Evolutionary conservation across 176 grass and related monocot species (phyloP).

Genomic region (Paspalum notatum): DNA sequence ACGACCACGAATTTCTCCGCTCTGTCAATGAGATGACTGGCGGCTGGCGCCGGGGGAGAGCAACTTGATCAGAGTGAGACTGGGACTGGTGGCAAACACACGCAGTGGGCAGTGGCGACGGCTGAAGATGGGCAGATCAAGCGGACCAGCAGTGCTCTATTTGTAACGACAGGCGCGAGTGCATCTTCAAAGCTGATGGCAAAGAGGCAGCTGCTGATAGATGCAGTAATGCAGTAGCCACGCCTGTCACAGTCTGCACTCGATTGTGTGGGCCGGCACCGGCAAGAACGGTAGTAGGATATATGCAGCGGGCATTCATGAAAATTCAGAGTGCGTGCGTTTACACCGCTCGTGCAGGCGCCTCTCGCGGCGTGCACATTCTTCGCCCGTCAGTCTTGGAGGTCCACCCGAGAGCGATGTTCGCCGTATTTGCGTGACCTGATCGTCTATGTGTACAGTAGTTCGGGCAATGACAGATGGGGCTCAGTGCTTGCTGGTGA

Average conservation of each 20-base stretch:
- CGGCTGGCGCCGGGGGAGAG: background rate
- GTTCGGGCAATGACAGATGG: background rate
- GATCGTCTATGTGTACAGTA: background rate
- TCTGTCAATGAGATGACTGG: background rate
- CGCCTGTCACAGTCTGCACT: no score
- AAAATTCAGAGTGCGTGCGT: background rate
- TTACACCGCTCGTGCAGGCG: background rate
- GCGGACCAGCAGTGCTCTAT: background rate
- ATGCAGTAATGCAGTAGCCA: background rate
- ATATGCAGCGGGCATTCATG: background rate
- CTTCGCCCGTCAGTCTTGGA: background rate
- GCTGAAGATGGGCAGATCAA: background rate
- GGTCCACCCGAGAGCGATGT: conserved; percentile 1
- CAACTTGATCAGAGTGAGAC: background rate
- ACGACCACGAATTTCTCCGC: background rate
- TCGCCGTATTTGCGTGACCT: background rate
- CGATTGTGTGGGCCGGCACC: background rate
- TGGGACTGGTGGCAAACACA: background rate
- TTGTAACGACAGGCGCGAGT: background rate
- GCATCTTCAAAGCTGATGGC: background rate
- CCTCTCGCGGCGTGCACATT: background rate
- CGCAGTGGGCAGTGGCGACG: background rate
- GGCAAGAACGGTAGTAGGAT: background rate
- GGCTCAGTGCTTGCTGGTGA: background rate
- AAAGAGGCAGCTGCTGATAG: background rate